Conservation (phyloP, 2,329 filamentous ascomycete species). For the Fusarium luffae region DNA sequence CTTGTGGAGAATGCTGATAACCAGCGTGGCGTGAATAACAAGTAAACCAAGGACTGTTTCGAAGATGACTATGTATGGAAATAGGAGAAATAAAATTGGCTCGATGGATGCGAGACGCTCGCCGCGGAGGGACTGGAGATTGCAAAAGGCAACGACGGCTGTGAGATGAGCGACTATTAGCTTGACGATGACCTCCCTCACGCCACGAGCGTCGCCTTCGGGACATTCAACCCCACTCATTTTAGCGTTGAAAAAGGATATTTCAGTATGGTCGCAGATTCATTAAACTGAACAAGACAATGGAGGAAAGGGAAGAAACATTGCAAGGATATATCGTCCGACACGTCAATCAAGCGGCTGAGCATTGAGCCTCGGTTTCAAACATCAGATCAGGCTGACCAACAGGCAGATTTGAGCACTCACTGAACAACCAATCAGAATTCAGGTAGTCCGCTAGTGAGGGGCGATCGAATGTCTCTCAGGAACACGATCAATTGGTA, state of each 20-base stretch:
- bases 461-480: background rate
- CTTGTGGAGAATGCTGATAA: background rate
- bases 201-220: background rate
- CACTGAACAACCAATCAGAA: background rate
- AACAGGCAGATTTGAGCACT: background rate
- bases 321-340: background rate
- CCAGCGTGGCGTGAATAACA: background rate
- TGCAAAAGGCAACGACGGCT: constrained; percentile 13
- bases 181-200: constrained; percentile 21
- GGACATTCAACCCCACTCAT: background rate
- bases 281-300: background rate
- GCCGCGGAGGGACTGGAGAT: constrained; percentile 13
- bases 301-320: background rate
- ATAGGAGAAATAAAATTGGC: constrained; percentile 11
- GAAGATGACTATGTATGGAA: background rate
- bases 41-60: constrained; percentile 8
- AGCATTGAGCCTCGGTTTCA: background rate
- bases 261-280: no score
- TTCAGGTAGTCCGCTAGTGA: background rate
- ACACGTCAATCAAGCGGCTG: background rate
- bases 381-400: background rate
- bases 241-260: background rate
- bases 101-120: constrained; percentile 22
- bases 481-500: constrained; percentile 1
- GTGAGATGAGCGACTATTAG: constrained; percentile 24